Conservation (phyloP, 2,329 filamentous ascomycete genomes). For the Cercospora beticola region DNA sequence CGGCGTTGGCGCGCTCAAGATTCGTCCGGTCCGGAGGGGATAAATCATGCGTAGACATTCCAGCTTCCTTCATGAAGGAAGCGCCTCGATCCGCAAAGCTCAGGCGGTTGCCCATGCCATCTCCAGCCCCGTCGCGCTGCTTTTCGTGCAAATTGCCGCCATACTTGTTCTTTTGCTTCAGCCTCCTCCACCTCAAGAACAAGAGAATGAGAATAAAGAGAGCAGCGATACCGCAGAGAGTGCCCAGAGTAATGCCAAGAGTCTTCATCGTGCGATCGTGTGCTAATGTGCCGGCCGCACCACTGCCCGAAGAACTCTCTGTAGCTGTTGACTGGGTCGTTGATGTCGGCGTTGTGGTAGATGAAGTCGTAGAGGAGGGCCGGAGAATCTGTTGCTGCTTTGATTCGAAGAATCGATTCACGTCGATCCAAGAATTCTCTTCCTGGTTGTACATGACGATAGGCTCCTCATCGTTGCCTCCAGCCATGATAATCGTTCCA, state of each 20-base stretch:
- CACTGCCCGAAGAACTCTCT: conserved; percentile 34
- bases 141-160: conserved; percentile 45
- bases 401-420: conserved; percentile 61
- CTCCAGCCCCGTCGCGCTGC: conserved; percentile 19
- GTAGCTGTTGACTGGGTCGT: conserved; percentile 39
- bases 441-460: conserved; percentile 75
- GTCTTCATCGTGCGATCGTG: conserved; percentile 57
- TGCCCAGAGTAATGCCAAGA: conserved; percentile 77
- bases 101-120: conserved; percentile 37
- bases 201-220: conserved; percentile 72
- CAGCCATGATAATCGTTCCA: conserved; percentile 74
- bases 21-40: conserved; percentile 23
- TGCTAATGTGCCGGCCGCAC: conserved; percentile 39
- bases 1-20: conserved; percentile 17
- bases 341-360: conserved; percentile 40
- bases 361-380: conserved; percentile 32
- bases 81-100: conserved; percentile 54
- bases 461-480: conserved; percentile 66
- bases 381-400: conserved; percentile 40
- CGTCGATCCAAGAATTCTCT: conserved; percentile 75
- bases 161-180: conserved; percentile 55
- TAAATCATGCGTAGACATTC: conserved; percentile 41
- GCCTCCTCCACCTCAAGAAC: conserved; percentile 60
- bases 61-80: conserved; percentile 54
- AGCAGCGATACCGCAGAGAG: conserved; percentile 70